Base-by-base conservation (phyloP, 73 alveolate species). In the Paramecium primaurelia region DNA sequence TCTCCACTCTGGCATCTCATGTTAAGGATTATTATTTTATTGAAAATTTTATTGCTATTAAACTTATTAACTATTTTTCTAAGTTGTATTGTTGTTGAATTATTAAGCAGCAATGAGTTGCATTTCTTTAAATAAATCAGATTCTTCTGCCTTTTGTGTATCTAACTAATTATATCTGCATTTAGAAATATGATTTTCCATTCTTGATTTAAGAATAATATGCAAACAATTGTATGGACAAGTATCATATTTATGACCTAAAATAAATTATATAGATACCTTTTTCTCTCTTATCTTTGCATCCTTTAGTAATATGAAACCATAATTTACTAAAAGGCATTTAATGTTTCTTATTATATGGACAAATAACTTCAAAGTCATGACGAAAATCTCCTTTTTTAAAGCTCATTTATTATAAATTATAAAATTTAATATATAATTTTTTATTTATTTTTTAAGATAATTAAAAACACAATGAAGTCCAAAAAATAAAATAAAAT, bases 241-340 rank as follows among this genome's bases (percentile, higher is more conserved):
- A n/a, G 71, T 42, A 20, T 77, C 69, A 44, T 77, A 77, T 37
- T 22, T 18, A 77, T 77, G 47, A 16, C 89, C 89, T 26, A 40
- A 59, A 59, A 16, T 26, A 16, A 59, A 26, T 26, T 3, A 59
- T 7, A 7, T 26, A 18, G 18, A 59, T 59, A 59, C 77, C 77
- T 30, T 59, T 40, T 20, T 40, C 37, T 77, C 64, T 40, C 10
- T 44, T 20, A 42, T 77, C 89, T 40, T 37, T 40, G n/a, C 89
- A 77, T n/a, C 71, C 89, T 40, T 77, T 77, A 2, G 89, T 38
- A 1, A 77, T 38, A 77, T 77, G 89, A 77, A 77, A 77, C 71
- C 71, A 44, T 20, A 77, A 30, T 44, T 77, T 77, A 42, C 71
- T 44, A 42, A 77, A 77, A 14, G 89, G 89, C 89, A 77, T 77